Base-by-base conservation (phyloP, 169 alveolate species). In the Ichthyophthirius multifiliis region DNA sequence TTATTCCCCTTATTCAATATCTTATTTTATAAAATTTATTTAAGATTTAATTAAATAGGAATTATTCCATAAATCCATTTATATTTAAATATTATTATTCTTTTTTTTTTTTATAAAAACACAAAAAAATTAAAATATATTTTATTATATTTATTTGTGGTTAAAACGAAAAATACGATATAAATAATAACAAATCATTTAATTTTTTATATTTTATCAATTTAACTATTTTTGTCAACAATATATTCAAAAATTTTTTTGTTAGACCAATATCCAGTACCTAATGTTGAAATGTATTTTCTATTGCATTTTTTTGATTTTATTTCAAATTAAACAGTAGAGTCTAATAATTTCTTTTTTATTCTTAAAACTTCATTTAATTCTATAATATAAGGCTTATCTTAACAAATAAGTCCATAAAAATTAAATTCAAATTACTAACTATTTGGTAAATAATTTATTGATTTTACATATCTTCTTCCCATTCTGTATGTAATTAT, bases 381-480 rank as follows among this genome's bases (percentile, higher is more conserved):
- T 9, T 55, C 39, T 10, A 55, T 39, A 7, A 15, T 55, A 10
- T 55, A 55, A 20, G 71, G 71, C 39, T 55, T 55, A 27, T 55
- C 71, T 23, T 55, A 55, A 18, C 71, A 55, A 10, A 55, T 10
- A 3, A 55, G 18, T 5, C 71, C 71, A 55, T 55, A 55, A 6
- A 55, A 55, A n/a, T 55, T 55, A 27, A 55, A 55, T 5, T 55
- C 71, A 55, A 55, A 55, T 55, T 55, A 27, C 10, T 55, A 27
- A 0, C 43, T 27, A 27, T 55, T 55, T 20, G 71, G 71, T 16
- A 55, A 27, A 39, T 55, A 55, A 23, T 55, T 55, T 27, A 55
- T 55, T 55, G 71, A 55, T 27, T 55, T 55, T 55, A 55, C 9
- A 23, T 55, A 55, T 55, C 71, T 55, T 27, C 31, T 55, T 55